Base-by-base conservation (phyloP, 1,139 yeast species). In the Debaryomyces sp. region DNA sequence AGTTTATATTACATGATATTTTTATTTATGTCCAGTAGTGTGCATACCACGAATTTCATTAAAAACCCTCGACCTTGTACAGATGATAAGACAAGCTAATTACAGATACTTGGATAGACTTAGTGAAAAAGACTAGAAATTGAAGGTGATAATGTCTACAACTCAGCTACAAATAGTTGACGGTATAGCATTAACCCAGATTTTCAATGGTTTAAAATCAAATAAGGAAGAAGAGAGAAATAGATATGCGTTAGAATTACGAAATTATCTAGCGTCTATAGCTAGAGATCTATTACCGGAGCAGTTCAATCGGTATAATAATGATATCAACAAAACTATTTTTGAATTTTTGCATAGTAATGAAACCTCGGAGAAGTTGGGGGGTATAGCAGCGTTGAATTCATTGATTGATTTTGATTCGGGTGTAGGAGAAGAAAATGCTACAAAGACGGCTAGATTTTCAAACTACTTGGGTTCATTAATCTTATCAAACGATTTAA, bases 371-470 rank as follows among this genome's bases (percentile, higher is more conserved):
- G 91, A 87, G 54, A 85, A 89, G 54, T 77, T 92, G 36, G 98
- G 98, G 9, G 98, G 97, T 33, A 87, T 92, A 35, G 81, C 90
- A 13, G 98, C 97, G 7, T 86, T 94, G 51, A 95, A 90, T 66
- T 84, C 95, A 12, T 77, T 94, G 54, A 89, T 94, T 48, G 91
- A 86, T 54, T 87, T 87, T 59, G 94, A 89, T 61, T 70, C 81
- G 8, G 80, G 82, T 1, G 74, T 78, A 8, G 76, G 80, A 3
- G 92, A 87, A 58, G 96, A 89, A 58, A 82, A 87, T 57, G 91
- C 96, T 24, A 89, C 90, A 46, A 92, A 90, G 66, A 89, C 96
- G 2, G 90, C 97, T 5, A 75, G 98, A 54, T 84, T 89, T 62
- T 95, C 96, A 21, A 92, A 90, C 58, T 94, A 94, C 62, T 72